These are phyloP conservation scores for Micractinium sp. DNA, from an alignment of 139 green algal genomes.

Conservation along the genomic window DNA sequence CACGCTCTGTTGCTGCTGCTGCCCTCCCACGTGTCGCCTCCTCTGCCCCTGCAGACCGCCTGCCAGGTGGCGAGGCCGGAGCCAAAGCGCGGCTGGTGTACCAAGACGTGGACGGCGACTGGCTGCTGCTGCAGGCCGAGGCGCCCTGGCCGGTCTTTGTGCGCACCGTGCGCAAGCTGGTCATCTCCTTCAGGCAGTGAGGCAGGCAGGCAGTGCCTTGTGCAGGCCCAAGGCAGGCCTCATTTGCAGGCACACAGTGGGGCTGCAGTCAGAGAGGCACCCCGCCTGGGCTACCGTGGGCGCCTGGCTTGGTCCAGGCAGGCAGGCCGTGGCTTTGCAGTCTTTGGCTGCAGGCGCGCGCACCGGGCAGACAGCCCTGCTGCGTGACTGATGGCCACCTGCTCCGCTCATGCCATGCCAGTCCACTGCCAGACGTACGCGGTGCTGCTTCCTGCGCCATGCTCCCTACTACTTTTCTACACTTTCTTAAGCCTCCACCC, in stretches of 20 bases:
- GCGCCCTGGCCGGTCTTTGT: slow-evolving; percentile 34
- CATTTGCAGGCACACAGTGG: not conserved
- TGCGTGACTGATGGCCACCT: too few relatives aligned
- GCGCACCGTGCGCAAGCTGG: slow-evolving; percentile 25
- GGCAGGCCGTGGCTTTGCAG: too few relatives aligned
- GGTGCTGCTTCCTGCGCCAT: too few relatives aligned
- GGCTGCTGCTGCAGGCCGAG: slow-evolving; percentile 35
- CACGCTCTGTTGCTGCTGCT: not conserved
- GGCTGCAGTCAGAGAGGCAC: not conserved
- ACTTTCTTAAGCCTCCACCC: too few relatives aligned
- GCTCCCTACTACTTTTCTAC: too few relatives aligned
- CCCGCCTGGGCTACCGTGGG: too few relatives aligned
- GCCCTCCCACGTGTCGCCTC: not conserved
- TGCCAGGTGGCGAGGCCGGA: not conserved
- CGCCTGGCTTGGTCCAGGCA: too few relatives aligned
- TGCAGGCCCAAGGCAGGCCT: too few relatives aligned
- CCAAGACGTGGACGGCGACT: slow-evolving; percentile 37
- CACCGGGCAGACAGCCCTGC: too few relatives aligned
- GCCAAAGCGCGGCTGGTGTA: slow-evolving; percentile 25
- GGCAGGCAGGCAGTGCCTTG: not conserved
- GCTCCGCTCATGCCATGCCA: too few relatives aligned
- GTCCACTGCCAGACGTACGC: too few relatives aligned
- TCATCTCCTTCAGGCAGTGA: slow-evolving; percentile 14
- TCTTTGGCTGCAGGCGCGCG: too few relatives aligned
- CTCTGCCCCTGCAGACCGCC: not conserved